Evolutionary conservation across 2,329 filamentous ascomycete species (phyloP), one percentile per base, ranked within the genome.

Genomic region (Phialemonium atrogriseum): DNA sequence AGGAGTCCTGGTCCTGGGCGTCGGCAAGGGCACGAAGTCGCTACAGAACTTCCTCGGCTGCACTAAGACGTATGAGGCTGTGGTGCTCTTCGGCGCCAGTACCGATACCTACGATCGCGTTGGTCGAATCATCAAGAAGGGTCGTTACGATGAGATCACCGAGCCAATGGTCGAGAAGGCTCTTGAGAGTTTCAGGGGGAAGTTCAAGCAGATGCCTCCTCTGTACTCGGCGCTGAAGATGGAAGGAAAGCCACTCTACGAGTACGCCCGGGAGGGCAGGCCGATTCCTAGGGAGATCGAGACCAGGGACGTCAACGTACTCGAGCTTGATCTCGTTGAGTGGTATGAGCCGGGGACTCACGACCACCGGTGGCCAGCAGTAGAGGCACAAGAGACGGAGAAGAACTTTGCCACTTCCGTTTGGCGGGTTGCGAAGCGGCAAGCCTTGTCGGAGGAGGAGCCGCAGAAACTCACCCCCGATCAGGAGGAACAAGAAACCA

Each of bases 201-300:
- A 81, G 45, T 86, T 86, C 48, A 79, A 84, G 64, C 91, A 98
- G 64, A 79, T 84, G 44, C 91, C 91, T 22, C 89, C 89, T 5
- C 74, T 98, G 13, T 98, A 88, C 58, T 94, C 86, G 18, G 91
- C 91, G 8, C 67, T 96, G 39, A 88, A 89, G 56, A 85, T 95
- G 56, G 76, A 95, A 44, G 91, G 91, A 3, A 95, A 95, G 65
- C 83, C 85, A 20, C 68, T 95, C 29, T 98, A 98, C 54, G 88
- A 98, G 59, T 96, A 96, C 57, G 91, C 91, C 13, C 73, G 91
- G 29, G 85, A 88, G 54, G 91, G 91, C 11, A 86, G 82, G 50
- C 76, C 84, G 21, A 80, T 94, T 11, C 91, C 91, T 0, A 68
- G 81, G 34, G 82, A 94, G 54, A 91, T 98, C 37, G 70, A 87